Percentiles rank a stretch among this genome's conserved stretches.
phyloP scores from a whole-genome alignment of 2,329 filamentous ascomycete genomes.

The Alternaria metachromatica region DNA sequence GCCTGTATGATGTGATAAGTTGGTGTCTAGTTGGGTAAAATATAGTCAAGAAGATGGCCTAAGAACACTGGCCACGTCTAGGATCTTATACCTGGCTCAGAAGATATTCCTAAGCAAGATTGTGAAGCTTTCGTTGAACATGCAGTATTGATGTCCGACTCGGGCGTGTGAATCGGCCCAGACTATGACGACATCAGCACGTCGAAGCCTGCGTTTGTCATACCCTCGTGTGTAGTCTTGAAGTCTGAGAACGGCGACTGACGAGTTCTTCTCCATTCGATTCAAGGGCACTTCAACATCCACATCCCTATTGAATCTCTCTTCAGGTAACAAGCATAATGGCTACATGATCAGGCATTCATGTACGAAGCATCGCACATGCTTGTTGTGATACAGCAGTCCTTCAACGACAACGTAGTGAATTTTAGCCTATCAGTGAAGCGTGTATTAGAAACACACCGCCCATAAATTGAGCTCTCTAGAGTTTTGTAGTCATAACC shows the following conservation, averaged over 20 bases:
- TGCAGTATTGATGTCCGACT: background rate
- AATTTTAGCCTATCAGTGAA: background rate
- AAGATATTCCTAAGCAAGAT: too few relatives aligned
- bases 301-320: fast-evolving
- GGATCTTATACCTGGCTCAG: background rate
- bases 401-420: background rate
- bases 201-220: background rate
- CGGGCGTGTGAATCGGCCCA: background rate
- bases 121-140: background rate
- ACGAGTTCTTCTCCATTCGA: fast-evolving
- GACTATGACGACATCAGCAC: background rate
- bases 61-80: background rate
- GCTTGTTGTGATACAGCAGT: background rate
- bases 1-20: background rate
- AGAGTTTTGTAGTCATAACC: background rate
- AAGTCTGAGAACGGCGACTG: background rate
- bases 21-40: background rate
- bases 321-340: background rate
- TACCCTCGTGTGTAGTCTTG: background rate
- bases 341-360: fast-evolving
- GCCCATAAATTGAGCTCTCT: background rate
- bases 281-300: background rate
- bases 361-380: background rate
- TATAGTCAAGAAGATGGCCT: background rate
- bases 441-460: background rate